These are phyloP conservation scores for Trichoderma polysporum DNA, from an alignment of 2,329 filamentous ascomycete genomes.

Conservation along the genomic window DNA sequence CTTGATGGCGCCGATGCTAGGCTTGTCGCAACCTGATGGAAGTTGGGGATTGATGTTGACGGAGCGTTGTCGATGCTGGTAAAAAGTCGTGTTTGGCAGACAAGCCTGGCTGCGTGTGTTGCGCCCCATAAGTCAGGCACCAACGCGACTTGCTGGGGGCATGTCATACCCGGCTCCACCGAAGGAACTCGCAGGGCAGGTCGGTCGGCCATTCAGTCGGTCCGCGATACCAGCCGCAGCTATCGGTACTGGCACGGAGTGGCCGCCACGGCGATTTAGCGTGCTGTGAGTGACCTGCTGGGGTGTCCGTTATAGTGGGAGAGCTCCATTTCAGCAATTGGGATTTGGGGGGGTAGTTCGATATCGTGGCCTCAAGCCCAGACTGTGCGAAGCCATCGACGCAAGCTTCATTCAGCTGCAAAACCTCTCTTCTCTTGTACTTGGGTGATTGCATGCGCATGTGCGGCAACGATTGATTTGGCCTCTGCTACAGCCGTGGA, in stretches of 20 bases:
- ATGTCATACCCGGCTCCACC: neutral
- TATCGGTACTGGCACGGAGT: too few relatives aligned
- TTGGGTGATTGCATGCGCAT: neutral
- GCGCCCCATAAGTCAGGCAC: slow-evolving; percentile 37
- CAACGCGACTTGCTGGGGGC: slow-evolving; percentile 22
- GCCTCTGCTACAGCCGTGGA: slow-evolving; percentile 2
- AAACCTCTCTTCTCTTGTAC: neutral
- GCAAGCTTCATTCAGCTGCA: neutral
- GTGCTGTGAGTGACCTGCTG: slow-evolving; percentile 7
- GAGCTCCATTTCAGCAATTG: slow-evolving; percentile 11
- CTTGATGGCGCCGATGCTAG: slow-evolving; percentile 28
- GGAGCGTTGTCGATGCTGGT: slow-evolving; percentile 30
- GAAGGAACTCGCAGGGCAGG: neutral
- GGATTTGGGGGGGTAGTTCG: slow-evolving; percentile 9
- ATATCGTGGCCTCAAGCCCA: slow-evolving; percentile 26
- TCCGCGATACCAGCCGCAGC: slow-evolving; percentile 22
- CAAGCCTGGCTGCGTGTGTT: slow-evolving; percentile 16
- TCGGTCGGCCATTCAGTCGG: slow-evolving; percentile 26
- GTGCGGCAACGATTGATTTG: neutral
- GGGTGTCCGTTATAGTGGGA: neutral
- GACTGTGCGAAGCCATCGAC: neutral
- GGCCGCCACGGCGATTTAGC: neutral
- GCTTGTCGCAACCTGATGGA: slow-evolving; percentile 28
- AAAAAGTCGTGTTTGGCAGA: slow-evolving; percentile 33
- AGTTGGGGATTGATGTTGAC: slow-evolving; percentile 30